phyloP scores from a whole-genome alignment of 2,329 filamentous ascomycete species.

The Zasmidium cellare region DNA sequence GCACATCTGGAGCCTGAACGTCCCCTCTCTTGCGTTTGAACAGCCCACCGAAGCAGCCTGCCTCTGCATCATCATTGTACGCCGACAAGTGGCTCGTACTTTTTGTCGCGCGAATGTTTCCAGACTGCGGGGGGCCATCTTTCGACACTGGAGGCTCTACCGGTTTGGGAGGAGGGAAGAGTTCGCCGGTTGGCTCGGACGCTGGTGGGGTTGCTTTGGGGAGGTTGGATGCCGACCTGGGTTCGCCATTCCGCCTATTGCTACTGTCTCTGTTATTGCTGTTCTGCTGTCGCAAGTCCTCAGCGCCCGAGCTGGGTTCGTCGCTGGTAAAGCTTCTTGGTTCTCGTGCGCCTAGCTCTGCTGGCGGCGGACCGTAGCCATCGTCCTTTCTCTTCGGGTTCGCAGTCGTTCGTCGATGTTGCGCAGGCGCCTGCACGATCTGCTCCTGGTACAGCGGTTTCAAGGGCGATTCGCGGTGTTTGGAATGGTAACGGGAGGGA shows the following conservation, averaged over 20 bases:
- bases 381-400: constrained; percentile 6
- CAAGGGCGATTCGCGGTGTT: constrained; percentile 17
- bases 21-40: constrained; percentile 36
- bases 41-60: constrained; percentile 34
- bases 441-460: constrained; percentile 19
- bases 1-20: constrained; percentile 5
- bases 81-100: constrained; percentile 25
- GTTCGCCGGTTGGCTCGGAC: constrained; percentile 25
- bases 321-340: neutral
- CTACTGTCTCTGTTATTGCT: constrained; percentile 6
- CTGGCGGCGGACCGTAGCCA: constrained; percentile 8
- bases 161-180: constrained; percentile 31
- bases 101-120: constrained; percentile 34
- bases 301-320: neutral
- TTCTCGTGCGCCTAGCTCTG: constrained; percentile 13
- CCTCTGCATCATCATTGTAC: constrained; percentile 20
- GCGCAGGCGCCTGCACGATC: constrained; percentile 14
- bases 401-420: constrained; percentile 13
- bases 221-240: neutral
- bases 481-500: constrained; percentile 24
- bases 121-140: constrained; percentile 32
- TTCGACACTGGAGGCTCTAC: constrained; percentile 14
- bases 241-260: constrained; percentile 3
- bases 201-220: constrained; percentile 4
- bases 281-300: neutral